Conservation (phyloP, 2,329 filamentous ascomycete genomes). For the Amphichorda felina region DNA sequence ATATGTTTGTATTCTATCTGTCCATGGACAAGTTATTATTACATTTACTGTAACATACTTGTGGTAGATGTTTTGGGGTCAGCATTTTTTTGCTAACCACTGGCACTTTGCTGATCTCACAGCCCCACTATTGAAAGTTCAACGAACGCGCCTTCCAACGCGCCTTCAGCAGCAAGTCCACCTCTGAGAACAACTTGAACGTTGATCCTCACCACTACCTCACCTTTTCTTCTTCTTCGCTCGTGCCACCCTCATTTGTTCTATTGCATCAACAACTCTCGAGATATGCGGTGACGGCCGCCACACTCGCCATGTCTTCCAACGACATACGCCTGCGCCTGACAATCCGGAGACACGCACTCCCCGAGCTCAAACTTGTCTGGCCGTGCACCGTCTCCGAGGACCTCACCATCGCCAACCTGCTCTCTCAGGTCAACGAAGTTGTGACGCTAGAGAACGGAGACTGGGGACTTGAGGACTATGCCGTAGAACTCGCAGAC, state of each 20-base stretch:
- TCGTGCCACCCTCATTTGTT: too few species aligned
- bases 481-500: conserved; percentile 62
- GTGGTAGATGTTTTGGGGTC: too few species aligned
- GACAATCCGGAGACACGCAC: conserved; percentile 57
- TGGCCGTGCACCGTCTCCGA: conserved; percentile 51
- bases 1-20: too few species aligned
- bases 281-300: neutral
- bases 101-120: too few species aligned
- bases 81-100: too few species aligned
- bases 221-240: neutral
- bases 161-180: too few species aligned
- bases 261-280: neutral
- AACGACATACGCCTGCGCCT: conserved; percentile 57
- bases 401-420: conserved; percentile 59
- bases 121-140: too few species aligned
- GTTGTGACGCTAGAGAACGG: conserved; percentile 69
- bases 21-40: too few species aligned
- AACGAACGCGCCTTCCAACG: too few species aligned
- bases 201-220: neutral
- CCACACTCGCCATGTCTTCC: conserved; percentile 13
- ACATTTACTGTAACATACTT: too few species aligned
- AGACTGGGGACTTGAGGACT: conserved; percentile 83
- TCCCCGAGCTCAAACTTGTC: conserved; percentile 61
- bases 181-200: too few species aligned
- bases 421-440: conserved; percentile 70